Conservation (phyloP, 1,284 basidiomycete species). For the Trametes sp. region DNA sequence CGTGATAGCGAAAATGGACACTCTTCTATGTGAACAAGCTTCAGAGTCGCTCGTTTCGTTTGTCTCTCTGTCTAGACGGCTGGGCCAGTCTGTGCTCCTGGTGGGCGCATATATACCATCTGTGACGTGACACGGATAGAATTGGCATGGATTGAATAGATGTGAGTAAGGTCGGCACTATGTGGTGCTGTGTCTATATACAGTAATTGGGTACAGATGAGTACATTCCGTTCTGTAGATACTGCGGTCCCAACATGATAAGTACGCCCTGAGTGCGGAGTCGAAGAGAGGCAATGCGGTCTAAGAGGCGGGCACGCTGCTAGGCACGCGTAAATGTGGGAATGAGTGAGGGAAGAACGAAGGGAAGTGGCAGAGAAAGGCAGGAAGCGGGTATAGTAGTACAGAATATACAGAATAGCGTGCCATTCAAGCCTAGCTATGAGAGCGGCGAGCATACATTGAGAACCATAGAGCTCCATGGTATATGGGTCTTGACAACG, state of each 20-base stretch:
- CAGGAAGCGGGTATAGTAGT: neutral
- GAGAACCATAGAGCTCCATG: neutral
- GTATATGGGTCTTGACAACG: too few species aligned
- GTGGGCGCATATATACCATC: neutral
- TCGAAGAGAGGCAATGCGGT: neutral
- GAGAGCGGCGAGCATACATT: neutral
- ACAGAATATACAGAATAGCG: constrained; percentile 7
- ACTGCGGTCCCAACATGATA: constrained; percentile 1
- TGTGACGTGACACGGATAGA: neutral
- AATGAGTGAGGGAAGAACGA: neutral
- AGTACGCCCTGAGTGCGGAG: neutral
- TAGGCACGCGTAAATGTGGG: neutral
- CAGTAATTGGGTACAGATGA: neutral
- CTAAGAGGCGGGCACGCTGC: neutral
- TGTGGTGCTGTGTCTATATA: neutral
- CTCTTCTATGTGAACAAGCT: constrained; percentile 3
- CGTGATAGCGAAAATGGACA: constrained; percentile 12
- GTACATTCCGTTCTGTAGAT: constrained; percentile 9
- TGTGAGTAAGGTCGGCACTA: neutral
- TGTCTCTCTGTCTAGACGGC: neutral
- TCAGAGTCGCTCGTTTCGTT: constrained; percentile 3
- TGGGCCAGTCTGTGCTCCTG: neutral
- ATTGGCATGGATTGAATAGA: neutral
- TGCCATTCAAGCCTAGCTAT: neutral
- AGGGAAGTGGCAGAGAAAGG: neutral